A percentile compares a stretch with the other conserved stretches of the same genome.
Evolutionary conservation across 768 basidiomycete species (phyloP).

Genomic region (Favolaschia claudopus): DNA sequence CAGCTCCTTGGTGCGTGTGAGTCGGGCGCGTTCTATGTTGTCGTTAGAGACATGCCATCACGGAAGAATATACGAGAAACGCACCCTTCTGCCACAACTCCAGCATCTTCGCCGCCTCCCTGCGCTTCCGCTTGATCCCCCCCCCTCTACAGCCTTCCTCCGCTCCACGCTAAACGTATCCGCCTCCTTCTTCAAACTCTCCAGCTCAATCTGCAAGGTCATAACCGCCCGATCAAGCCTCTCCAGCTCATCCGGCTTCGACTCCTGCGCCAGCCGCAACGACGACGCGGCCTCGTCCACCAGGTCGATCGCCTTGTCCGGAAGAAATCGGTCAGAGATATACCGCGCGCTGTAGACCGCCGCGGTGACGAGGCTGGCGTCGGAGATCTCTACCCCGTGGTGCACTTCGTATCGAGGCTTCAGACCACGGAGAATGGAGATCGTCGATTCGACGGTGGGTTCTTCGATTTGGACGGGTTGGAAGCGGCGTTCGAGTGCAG

Average conservation of each 20-base stretch:
- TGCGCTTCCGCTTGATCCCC: constrained; percentile 66
- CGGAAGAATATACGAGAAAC: constrained; percentile 17
- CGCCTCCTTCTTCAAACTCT: constrained; percentile 87
- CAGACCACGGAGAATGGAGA: constrained; percentile 86
- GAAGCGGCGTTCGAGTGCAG: constrained; percentile 90
- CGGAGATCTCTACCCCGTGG: constrained; percentile 92
- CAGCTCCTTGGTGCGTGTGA: constrained; percentile 74
- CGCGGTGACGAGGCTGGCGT: constrained; percentile 88
- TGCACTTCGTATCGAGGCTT: constrained; percentile 90
- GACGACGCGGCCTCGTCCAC: constrained; percentile 94
- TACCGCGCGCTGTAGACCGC: constrained; percentile 87
- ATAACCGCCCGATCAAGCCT: constrained; percentile 82
- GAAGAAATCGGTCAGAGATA: constrained; percentile 86
- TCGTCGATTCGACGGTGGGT: constrained; percentile 84
- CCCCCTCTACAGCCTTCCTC: constrained; percentile 67
- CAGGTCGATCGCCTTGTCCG: constrained; percentile 92
- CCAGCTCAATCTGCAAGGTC: constrained; percentile 88
- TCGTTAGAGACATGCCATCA: neutral
- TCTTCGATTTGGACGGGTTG: constrained; percentile 91
- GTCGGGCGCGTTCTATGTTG: constrained; percentile 65
- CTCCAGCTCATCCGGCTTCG: constrained; percentile 87
- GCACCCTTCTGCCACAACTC: constrained; percentile 78
- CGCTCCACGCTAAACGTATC: constrained; percentile 87
- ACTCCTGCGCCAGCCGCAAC: constrained; percentile 87
- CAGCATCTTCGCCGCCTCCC: constrained; percentile 67